Conservation (phyloP, 1,139 yeast genomes). For the Debaryomyces fabryi region DNA sequence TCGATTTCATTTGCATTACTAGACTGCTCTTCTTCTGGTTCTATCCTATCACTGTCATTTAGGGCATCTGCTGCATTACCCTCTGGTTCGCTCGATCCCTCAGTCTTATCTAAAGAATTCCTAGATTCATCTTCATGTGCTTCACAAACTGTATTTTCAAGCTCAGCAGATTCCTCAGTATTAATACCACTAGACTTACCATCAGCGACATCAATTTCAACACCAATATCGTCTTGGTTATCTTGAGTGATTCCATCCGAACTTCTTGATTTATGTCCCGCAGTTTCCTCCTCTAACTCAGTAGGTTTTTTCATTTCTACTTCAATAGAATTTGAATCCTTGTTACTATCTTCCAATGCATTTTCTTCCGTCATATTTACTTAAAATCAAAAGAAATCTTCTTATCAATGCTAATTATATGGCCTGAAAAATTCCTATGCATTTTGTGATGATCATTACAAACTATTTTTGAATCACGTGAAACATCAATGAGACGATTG, state of each 20-base stretch:
- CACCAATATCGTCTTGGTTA: slow-evolving; percentile 22
- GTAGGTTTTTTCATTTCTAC: not conserved
- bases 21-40: not conserved
- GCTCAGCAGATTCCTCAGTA: not conserved
- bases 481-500: not conserved
- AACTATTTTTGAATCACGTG: not conserved
- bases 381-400: not conserved
- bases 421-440: not conserved
- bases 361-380: not conserved
- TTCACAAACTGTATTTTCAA: not conserved
- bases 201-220: slow-evolving; percentile 26
- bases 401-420: not conserved
- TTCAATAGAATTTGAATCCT: not conserved
- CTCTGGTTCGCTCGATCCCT: not conserved
- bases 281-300: not conserved
- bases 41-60: not conserved
- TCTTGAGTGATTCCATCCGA: not conserved
- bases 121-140: not conserved
- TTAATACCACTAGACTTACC: slow-evolving; percentile 25
- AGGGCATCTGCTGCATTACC: slow-evolving; percentile 15
- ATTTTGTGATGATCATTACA: slow-evolving; percentile 1
- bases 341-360: not conserved
- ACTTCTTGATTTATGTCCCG: not conserved
- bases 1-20: slow-evolving; percentile 18
- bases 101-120: not conserved